Evolutionary conservation across 1,284 basidiomycete species (phyloP).

Genomic region (Pterula multifida): DNA sequence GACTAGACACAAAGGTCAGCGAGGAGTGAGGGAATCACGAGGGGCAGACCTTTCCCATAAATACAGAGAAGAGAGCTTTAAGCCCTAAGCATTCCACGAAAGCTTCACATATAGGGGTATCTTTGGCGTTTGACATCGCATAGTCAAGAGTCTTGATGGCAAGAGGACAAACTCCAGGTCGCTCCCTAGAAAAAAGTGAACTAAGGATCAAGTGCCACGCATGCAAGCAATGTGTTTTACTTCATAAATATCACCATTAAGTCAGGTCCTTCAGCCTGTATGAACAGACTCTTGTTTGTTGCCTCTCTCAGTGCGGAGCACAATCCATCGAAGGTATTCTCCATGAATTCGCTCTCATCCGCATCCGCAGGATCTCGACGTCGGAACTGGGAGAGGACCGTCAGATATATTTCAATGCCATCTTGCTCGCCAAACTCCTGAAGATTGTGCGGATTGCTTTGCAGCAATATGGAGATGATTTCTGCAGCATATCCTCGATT

Average conservation of each 20-base stretch:
- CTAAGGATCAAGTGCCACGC: constrained; percentile 7
- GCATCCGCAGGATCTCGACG: constrained; percentile 70
- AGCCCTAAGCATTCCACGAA: constrained; percentile 86
- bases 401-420: constrained; percentile 73
- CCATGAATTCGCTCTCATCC: constrained; percentile 96
- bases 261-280: constrained; percentile 89
- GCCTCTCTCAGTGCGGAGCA: constrained; percentile 74
- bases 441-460: constrained; percentile 57
- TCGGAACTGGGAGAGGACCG: constrained; percentile 82
- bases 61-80: constrained; percentile 78
- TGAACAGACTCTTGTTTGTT: constrained; percentile 70
- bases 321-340: constrained; percentile 85
- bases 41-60: constrained; percentile 79
- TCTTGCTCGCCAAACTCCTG: constrained; percentile 53
- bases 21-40: constrained; percentile 1
- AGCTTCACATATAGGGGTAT: constrained; percentile 64
- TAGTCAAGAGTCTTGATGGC: constrained; percentile 88
- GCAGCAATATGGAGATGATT: constrained; percentile 81
- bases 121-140: constrained; percentile 76
- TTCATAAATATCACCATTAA: constrained; percentile 96
- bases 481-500: constrained; percentile 85
- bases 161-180: constrained; percentile 65
- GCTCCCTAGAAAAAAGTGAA: constrained; percentile 45
- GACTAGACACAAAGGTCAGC: constrained; percentile 6
- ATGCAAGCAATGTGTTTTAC: constrained; percentile 29